phyloP scores from a whole-genome alignment of 352 stramenopile genomes.

The Pythium chondricola region DNA sequence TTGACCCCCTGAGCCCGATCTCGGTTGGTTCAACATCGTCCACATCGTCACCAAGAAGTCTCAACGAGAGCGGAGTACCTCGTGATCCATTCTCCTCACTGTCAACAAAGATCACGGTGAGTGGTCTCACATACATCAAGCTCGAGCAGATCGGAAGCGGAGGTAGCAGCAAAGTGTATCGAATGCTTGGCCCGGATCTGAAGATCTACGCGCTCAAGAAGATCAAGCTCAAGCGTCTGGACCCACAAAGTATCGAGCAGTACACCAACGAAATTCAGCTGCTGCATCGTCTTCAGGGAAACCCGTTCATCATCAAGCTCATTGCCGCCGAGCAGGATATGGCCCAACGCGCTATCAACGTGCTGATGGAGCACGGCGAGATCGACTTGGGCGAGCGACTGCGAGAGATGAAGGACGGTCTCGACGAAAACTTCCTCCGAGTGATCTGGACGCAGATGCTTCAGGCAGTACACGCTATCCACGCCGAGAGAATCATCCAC shows the following conservation, averaged over 20 bases:
- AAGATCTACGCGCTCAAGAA: constrained; percentile 98
- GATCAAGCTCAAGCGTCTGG: constrained; percentile 93
- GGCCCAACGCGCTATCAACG: constrained; percentile 61
- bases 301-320: constrained; percentile 95
- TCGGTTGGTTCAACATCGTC: constrained; percentile 54
- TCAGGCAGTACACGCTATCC: constrained; percentile 95
- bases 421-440: constrained; percentile 97
- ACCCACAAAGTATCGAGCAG: constrained; percentile 87
- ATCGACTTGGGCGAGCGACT: constrained; percentile 95
- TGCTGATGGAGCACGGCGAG: constrained; percentile 97
- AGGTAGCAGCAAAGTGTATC: constrained; percentile 97
- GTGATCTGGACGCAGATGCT: constrained; percentile 99
- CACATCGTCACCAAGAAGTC: constrained; percentile 38
- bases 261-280: constrained; percentile 98
- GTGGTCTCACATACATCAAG: constrained; percentile 91
- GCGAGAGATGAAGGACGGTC: constrained; percentile 56
- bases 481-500: constrained; percentile 94
- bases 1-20: constrained; percentile 21
- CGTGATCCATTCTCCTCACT: constrained; percentile 45
- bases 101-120: constrained; percentile 63
- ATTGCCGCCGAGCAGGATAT: constrained; percentile 93
- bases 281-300: constrained; percentile 89
- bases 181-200: constrained; percentile 89
- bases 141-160: constrained; percentile 96
- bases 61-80: constrained; percentile 21